Conservation (phyloP, 441 rosid species). For the Pelargonium cotyledonis region DNA sequence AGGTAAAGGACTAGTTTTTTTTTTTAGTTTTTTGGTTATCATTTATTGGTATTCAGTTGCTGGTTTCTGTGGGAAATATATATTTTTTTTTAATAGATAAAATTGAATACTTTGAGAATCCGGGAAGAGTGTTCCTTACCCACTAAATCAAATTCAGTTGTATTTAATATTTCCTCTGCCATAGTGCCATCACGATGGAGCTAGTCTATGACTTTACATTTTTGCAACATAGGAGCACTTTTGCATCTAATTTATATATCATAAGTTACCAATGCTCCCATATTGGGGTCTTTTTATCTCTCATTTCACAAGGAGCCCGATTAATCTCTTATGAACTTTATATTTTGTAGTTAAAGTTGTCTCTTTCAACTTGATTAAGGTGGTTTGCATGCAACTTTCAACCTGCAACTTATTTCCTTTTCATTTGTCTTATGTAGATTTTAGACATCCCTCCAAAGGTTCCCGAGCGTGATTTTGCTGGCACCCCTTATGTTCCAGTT, state of each 20-base stretch:
- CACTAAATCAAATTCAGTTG: background rate
- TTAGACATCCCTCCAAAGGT: constrained; percentile 46
- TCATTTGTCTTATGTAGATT: constrained; percentile 36
- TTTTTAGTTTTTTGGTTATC: background rate
- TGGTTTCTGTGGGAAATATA: constrained; percentile 6
- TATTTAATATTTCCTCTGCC: background rate
- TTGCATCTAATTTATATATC: background rate
- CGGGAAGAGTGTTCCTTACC: background rate
- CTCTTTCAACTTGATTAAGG: constrained; percentile 16
- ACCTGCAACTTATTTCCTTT: background rate
- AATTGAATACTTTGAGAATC: background rate
- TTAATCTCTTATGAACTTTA: background rate
- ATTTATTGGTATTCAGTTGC: constrained; percentile 14
- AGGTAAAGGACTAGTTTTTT: constrained; percentile 39
- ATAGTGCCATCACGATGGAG: too few species aligned
- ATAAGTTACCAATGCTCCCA: background rate
- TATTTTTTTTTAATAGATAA: constrained; percentile 6
- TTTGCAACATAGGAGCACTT: background rate
- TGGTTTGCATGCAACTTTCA: constrained; percentile 13
- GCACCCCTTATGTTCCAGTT: constrained; percentile 73
- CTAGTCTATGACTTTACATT: too few species aligned
- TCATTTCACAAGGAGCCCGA: constrained; percentile 1
- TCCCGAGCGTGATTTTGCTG: constrained; percentile 72
- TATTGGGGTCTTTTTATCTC: background rate
- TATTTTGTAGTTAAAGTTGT: constrained; percentile 7